Conservation (phyloP, 2,329 filamentous ascomycete species). For the Massarina eburnea region DNA sequence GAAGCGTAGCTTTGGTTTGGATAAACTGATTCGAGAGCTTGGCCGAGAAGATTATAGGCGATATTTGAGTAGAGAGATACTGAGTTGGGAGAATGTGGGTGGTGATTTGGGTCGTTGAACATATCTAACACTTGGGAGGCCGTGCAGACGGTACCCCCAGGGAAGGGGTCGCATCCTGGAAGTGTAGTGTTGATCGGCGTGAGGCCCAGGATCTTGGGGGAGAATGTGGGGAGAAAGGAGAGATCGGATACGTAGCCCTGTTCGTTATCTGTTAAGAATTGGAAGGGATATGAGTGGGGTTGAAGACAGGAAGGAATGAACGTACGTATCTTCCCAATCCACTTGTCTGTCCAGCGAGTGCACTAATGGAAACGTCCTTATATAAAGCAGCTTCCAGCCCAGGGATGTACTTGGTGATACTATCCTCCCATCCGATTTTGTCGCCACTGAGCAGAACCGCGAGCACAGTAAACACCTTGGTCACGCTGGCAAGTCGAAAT, state of each 20-base stretch:
- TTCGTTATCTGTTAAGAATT: not conserved
- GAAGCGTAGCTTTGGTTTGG: slow-evolving; percentile 18
- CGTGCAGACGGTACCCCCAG: slow-evolving; percentile 22
- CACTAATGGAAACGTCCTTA: slow-evolving; percentile 21
- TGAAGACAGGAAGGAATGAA: not conserved
- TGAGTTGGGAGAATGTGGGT: slow-evolving; percentile 17
- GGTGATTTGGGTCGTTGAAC: slow-evolving; percentile 23
- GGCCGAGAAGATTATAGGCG: slow-evolving; percentile 25
- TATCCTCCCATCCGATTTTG: slow-evolving; percentile 23
- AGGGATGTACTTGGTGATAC: slow-evolving; percentile 26
- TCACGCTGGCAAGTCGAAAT: slow-evolving; percentile 25
- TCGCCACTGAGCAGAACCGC: slow-evolving; percentile 21
- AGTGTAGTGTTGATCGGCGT: slow-evolving; percentile 17
- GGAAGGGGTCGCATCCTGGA: slow-evolving; percentile 25
- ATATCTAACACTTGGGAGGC: slow-evolving; percentile 19
- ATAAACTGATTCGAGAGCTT: slow-evolving; percentile 22
- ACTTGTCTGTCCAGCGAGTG: slow-evolving; percentile 25
- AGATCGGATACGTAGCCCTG: slow-evolving; percentile 27
- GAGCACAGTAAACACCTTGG: slow-evolving; percentile 29
- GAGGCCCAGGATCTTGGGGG: slow-evolving; percentile 17
- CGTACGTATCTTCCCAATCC: slow-evolving; percentile 24
- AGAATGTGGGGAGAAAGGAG: slow-evolving; percentile 15
- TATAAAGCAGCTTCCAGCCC: slow-evolving; percentile 18
- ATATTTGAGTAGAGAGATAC: slow-evolving; percentile 26
- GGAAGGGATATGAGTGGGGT: not conserved